A percentile compares a stretch with the other conserved stretches of the same genome.
Conservation (phyloP, 345 rosid genomes). For the Dimocarpus longan region DNA sequence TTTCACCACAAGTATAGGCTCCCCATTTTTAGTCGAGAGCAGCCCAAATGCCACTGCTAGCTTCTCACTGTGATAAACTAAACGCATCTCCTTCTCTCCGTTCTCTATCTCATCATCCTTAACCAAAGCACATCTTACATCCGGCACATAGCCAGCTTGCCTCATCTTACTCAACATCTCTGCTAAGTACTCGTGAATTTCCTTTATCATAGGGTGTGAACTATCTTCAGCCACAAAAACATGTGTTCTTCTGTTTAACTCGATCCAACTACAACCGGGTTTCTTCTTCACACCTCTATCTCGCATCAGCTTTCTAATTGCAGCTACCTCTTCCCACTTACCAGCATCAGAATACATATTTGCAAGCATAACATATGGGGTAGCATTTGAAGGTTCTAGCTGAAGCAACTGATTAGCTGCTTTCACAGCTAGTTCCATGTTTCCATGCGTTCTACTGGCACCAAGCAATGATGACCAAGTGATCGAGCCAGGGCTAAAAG, state of each 20-base stretch:
- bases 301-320: conserved; percentile 73
- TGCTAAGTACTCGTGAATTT: conserved; percentile 58
- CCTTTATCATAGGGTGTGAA: conserved; percentile 75
- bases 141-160: conserved; percentile 74
- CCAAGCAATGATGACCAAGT: conserved; percentile 87
- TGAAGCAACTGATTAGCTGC: conserved; percentile 65
- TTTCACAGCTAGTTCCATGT: conserved; percentile 64
- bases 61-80: conserved; percentile 89
- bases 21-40: conserved; percentile 64
- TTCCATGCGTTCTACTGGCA: conserved; percentile 76
- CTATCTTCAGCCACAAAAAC: conserved; percentile 86
- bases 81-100: conserved; percentile 60
- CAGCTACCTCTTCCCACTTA: conserved; percentile 71
- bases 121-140: conserved; percentile 64
- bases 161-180: conserved; percentile 68
- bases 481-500: conserved; percentile 58
- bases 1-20: conserved; percentile 70
- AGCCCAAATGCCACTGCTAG: conserved; percentile 86
- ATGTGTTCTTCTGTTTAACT: conserved; percentile 59
- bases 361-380: conserved; percentile 82
- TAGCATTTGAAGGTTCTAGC: conserved; percentile 74
- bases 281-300: conserved; percentile 75
- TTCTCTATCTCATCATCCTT: conserved; percentile 57
- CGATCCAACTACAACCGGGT: conserved; percentile 95
- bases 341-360: conserved; percentile 71